Evolutionary conservation across 352 stramenopile genomes (phyloP).

Genomic region (Plasmopara muralis): DNA sequence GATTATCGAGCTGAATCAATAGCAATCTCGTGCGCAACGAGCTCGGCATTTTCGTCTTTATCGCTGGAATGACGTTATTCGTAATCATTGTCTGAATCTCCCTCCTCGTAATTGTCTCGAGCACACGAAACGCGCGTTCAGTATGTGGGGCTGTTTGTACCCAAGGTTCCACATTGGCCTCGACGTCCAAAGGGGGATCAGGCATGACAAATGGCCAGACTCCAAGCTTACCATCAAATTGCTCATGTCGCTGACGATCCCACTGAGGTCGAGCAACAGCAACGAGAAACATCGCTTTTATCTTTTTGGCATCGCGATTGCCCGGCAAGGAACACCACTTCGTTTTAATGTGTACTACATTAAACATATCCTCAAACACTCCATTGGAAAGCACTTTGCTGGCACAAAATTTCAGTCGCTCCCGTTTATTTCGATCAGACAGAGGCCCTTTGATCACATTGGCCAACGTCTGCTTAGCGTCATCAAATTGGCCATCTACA

Average conservation of each 20-base stretch:
- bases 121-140: conserved; percentile 13
- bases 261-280: conserved; percentile 37
- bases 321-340: conserved; percentile 29
- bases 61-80: conserved; percentile 28
- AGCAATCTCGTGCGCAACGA: conserved; percentile 14
- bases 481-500: conserved; percentile 7
- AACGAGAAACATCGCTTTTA: conserved; percentile 35
- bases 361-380: conserved; percentile 37
- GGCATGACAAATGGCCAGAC: conserved; percentile 26
- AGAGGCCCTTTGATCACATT: conserved; percentile 29
- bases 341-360: conserved; percentile 38
- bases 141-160: conserved; percentile 5
- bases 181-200: conserved; percentile 8
- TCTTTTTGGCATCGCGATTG: conserved; percentile 25
- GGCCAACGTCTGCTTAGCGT: conserved; percentile 14
- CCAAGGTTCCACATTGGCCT: conserved; percentile 5
- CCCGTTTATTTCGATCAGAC: conserved; percentile 35
- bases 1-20: conserved; percentile 34
- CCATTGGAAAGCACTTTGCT: conserved; percentile 29
- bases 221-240: conserved; percentile 42
- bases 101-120: conserved; percentile 26
- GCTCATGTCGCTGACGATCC: conserved; percentile 21
- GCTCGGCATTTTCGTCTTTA: conserved; percentile 30
- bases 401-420: conserved; percentile 29
- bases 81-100: conserved; percentile 33